Evolutionary conservation across 805 yeast genomes (phyloP), one percentile per base, ranked within the genome.

Genomic region (Metschnikowia cubensis): DNA sequence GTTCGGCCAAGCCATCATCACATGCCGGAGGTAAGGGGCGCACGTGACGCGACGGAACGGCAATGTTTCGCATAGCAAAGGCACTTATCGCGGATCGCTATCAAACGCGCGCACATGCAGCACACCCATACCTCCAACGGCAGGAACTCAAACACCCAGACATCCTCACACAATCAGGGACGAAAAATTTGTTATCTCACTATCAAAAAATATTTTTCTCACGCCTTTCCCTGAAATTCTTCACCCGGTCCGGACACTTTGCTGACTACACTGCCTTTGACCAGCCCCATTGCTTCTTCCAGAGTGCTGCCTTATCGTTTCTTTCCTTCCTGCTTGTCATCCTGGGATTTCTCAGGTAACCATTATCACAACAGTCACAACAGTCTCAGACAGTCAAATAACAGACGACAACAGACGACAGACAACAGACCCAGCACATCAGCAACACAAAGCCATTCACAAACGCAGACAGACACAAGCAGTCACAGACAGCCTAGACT

Each of bases 141-240:
- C 17, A 31, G 33, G 13, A 42, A 10, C 7, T 13, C 18, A 34
- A 22, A 22, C 40, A 35, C 15, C 46, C 46, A 35, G 38, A 43
- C 46, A 35, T 43, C 46, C 46, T 13, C 46, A 34, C 39, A 34
- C 46, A 43, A 43, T 43, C 46, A 35, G 46, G 39, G 45, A 39
- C 39, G 46, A 43, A 43, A 43, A 43, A 43, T 43, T 43, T 43
- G 40, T 43, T 43, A 43, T 43, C 46, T 43, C 46, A 15, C 46
- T 43, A 43, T 43, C 46, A 43, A 15, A 43, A 43, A 43, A 43
- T 22, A 34, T 43, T 43, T 40, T 35, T 17, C 25, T 38, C 39
- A 13, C 37, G 25, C 29, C 45, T 31, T 35, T 40, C 38, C 40
- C 37, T 35, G 46, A 25, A 14, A 20, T 35, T 21, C n/a, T 42